A percentile compares a stretch with the other conserved stretches of the same genome.
Conservation (phyloP, 306 rosid genomes). For the Corylus heterophylla region DNA sequence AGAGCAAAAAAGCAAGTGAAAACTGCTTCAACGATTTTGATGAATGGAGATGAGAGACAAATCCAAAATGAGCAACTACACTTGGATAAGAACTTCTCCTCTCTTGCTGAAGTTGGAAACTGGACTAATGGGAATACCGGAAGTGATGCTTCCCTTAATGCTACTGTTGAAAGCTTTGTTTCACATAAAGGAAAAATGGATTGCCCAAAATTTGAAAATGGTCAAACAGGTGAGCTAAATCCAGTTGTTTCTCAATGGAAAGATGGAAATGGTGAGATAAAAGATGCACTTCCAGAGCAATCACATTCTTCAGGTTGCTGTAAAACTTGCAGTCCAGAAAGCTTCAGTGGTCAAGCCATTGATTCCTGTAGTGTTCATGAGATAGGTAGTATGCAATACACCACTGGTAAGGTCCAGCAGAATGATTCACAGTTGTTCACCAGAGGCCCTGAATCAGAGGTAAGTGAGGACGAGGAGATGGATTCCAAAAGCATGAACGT, state of each 20-base stretch:
- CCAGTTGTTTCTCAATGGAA: slow-evolving; percentile 32
- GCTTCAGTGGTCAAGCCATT: slow-evolving; percentile 31
- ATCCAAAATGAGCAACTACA: slow-evolving; percentile 32
- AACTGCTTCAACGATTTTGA: slow-evolving; percentile 23
- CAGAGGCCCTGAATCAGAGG: slow-evolving; percentile 33
- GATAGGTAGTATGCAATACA: slow-evolving; percentile 11
- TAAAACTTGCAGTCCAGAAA: slow-evolving; percentile 47
- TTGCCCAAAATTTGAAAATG: slow-evolving; percentile 40
- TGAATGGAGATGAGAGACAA: slow-evolving; percentile 42
- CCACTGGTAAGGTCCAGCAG: slow-evolving; percentile 21
- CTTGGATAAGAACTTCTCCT: slow-evolving; percentile 27
- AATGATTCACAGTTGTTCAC: slow-evolving; percentile 28
- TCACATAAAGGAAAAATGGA: slow-evolving; percentile 21
- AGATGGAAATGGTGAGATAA: slow-evolving; percentile 27
- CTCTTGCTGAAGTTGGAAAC: slow-evolving; percentile 34
- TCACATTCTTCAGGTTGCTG: slow-evolving; percentile 38
- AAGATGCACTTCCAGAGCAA: slow-evolving; percentile 34
- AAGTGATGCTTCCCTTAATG: slow-evolving; percentile 21
- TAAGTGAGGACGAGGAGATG: slow-evolving; percentile 44
- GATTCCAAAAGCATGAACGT: slow-evolving; percentile 49
- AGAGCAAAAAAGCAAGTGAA: slow-evolving; percentile 39
- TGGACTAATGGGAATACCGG: slow-evolving; percentile 40
- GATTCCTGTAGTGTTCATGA: slow-evolving; percentile 36
- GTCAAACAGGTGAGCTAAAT: slow-evolving; percentile 37
- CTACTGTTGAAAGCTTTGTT: slow-evolving; percentile 35